Percentiles rank a stretch among this genome's conserved stretches.
Conservation (phyloP, 306 rosid genomes). For the Ziziphus jujuba region DNA sequence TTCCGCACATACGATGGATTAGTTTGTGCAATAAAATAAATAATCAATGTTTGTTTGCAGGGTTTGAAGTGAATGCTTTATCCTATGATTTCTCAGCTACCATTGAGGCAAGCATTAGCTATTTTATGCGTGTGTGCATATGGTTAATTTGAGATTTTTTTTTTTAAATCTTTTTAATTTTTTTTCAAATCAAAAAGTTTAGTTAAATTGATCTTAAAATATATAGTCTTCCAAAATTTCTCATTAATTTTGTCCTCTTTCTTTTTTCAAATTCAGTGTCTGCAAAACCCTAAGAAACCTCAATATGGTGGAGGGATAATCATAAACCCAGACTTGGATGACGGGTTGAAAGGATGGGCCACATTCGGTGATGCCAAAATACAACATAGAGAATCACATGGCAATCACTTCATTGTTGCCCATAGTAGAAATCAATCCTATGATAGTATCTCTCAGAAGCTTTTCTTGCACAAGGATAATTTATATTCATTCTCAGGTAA, state of each 20-base stretch:
- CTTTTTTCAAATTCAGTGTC: conserved; percentile 46
- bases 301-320: conserved; percentile 78
- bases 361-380: conserved; percentile 44
- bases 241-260: too few relatives aligned
- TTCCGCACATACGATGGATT: too few relatives aligned
- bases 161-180: background rate
- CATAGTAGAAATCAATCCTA: conserved; percentile 40
- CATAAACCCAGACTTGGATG: conserved; percentile 59
- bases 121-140: background rate
- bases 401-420: conserved; percentile 62
- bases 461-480: conserved; percentile 33
- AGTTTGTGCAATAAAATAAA: too few relatives aligned
- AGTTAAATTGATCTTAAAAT: background rate
- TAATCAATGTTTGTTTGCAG: conserved; percentile 31
- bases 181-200: background rate
- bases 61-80: conserved; percentile 41
- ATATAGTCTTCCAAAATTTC: background rate
- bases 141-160: background rate
- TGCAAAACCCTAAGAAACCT: conserved; percentile 46
- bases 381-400: conserved; percentile 39
- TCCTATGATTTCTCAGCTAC: conserved; percentile 57
- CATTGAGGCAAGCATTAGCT: conserved; percentile 37
- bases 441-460: conserved; percentile 56
- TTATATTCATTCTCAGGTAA: conserved; percentile 70
- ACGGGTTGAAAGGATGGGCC: conserved; percentile 65